Conservation (phyloP, 1,284 basidiomycete species). For the Fomitopsis pinicola region DNA sequence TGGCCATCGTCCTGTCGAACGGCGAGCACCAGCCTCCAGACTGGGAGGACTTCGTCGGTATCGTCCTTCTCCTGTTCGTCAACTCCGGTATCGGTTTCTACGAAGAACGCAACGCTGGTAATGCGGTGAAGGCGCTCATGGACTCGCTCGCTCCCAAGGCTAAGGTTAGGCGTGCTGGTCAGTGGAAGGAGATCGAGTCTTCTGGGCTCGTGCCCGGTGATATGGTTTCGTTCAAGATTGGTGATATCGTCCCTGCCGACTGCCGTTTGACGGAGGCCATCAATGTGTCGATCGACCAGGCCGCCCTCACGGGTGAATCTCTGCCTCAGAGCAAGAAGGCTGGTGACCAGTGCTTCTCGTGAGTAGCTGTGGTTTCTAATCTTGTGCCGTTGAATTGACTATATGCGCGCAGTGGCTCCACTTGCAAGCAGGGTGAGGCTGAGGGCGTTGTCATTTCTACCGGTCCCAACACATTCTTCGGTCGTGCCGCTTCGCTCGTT, state of each 20-base stretch:
- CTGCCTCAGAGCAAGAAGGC: conserved; percentile 88
- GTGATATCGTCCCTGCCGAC: conserved; percentile 94
- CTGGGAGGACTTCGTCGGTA: conserved; percentile 98
- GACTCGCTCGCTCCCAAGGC: conserved; percentile 98
- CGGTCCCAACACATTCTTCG: conserved; percentile 94
- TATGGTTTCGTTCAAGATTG: conserved; percentile 94
- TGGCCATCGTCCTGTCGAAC: conserved; percentile 96
- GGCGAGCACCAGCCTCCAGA: conserved; percentile 85
- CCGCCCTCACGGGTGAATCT: conserved; percentile 94
- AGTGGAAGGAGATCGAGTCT: conserved; percentile 88
- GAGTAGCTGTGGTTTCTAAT: conserved; percentile 31
- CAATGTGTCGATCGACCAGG: conserved; percentile 96
- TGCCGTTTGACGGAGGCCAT: conserved; percentile 93
- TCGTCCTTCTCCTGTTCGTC: conserved; percentile 86
- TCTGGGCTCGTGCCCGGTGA: conserved; percentile 89
- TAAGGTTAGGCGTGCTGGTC: conserved; percentile 80
- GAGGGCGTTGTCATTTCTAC: conserved; percentile 97
- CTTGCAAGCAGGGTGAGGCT: conserved; percentile 96
- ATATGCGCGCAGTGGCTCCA: conserved; percentile 68
- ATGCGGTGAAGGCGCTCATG: conserved; percentile 99
- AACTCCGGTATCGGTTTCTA: conserved; percentile 99
- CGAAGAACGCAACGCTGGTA: conserved; percentile 95
- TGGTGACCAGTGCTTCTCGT: conserved; percentile 96
- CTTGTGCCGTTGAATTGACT: conserved; percentile 3
- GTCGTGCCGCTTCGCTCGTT: conserved; percentile 92